These are phyloP conservation scores for Boletus patriciae DNA, from an alignment of 768 basidiomycete genomes.

Conservation along the genomic window DNA sequence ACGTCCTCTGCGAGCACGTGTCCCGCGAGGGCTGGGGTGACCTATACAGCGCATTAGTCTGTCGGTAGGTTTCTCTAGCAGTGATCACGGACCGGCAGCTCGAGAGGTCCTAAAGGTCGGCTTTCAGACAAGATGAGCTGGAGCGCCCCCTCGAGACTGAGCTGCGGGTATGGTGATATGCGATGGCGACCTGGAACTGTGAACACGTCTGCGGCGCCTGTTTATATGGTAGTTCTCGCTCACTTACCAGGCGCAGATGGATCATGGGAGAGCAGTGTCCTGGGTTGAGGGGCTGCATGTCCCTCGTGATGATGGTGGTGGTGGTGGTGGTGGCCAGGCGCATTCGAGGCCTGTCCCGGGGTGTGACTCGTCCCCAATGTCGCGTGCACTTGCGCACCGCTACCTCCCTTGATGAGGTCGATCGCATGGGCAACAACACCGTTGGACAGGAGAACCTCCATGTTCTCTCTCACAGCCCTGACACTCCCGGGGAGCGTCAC, in stretches of 20 bases:
- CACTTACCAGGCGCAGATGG: constrained; percentile 62
- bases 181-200: constrained; percentile 71
- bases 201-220: neutral
- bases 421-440: constrained; percentile 70
- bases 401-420: constrained; percentile 68
- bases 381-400: constrained; percentile 59
- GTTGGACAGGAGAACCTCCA: constrained; percentile 57
- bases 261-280: constrained; percentile 64
- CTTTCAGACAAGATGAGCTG: constrained; percentile 51
- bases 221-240: neutral
- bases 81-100: constrained; percentile 42
- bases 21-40: constrained; percentile 58
- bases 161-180: constrained; percentile 72
- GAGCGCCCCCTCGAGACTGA: constrained; percentile 68
- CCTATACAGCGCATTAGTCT: constrained; percentile 40
- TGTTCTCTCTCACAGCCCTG: constrained; percentile 80
- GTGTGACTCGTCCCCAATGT: constrained; percentile 40
- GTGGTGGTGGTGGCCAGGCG: constrained; percentile 31
- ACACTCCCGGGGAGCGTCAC: constrained; percentile 83
- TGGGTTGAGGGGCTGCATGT: constrained; percentile 52
- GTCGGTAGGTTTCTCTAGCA: neutral
- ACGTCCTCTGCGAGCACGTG: constrained; percentile 78
- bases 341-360: constrained; percentile 2
- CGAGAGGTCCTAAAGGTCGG: constrained; percentile 39
- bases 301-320: constrained; percentile 38